phyloP scores from a whole-genome alignment of 2,329 filamentous ascomycete genomes.

The Exophiala aquamarina region DNA sequence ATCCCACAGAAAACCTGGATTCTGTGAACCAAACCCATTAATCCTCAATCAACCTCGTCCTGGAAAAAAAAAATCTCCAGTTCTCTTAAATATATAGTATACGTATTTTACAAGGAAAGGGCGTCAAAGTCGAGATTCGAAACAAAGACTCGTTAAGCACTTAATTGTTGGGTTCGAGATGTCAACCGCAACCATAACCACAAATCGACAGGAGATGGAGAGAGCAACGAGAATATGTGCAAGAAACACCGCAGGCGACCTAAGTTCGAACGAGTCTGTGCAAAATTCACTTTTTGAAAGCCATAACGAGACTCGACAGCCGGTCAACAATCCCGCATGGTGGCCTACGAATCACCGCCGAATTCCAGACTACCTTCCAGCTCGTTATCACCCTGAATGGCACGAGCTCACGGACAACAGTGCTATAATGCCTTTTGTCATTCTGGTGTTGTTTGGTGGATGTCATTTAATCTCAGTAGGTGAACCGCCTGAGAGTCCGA shows the following conservation, averaged over 20 bases:
- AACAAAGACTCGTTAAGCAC: no score
- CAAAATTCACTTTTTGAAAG: not conserved
- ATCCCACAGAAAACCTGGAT: no score
- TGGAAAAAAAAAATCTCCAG: no score
- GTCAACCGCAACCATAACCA: not conserved
- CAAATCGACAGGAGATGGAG: not conserved
- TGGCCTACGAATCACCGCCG: constrained; percentile 52
- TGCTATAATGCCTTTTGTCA: not conserved
- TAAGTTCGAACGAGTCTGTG: not conserved
- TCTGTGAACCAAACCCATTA: no score
- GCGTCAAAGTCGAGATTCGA: no score
- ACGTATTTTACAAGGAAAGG: no score
- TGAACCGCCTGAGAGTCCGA: no score
- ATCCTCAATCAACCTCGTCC: no score
- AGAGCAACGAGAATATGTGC: not conserved
- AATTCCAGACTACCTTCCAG: constrained; percentile 48
- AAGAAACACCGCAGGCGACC: not conserved
- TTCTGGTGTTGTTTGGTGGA: constrained; percentile 4
- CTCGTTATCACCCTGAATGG: constrained; percentile 9
- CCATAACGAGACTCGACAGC: not conserved
- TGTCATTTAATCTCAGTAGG: constrained; percentile 1
- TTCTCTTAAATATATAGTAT: no score
- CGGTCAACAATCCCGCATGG: constrained; percentile 33
- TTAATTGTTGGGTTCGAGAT: not conserved
- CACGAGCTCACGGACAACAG: constrained; percentile 3